Percentiles rank a stretch among this genome's conserved stretches.
phyloP scores from a whole-genome alignment of 495 filamentous ascomycete species.

The Penicillium maclennaniae region DNA sequence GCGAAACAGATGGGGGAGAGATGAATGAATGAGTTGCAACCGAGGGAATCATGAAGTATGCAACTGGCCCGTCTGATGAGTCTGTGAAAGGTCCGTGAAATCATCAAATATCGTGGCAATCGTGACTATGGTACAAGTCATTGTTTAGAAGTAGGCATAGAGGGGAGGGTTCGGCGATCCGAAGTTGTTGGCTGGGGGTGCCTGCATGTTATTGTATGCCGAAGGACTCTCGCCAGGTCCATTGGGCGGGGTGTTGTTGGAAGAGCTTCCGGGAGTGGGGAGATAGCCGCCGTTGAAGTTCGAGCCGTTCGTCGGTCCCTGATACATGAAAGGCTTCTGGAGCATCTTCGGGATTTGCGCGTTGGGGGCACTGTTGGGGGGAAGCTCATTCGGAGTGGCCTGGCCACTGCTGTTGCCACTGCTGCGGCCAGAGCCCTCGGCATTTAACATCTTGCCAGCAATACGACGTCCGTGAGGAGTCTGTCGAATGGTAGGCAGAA shows the following conservation, averaged over 20 bases:
- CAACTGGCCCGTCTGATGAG: conserved; percentile 29
- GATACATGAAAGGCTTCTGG: conserved; percentile 33
- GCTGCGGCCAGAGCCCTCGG: conserved; percentile 35
- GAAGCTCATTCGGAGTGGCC: conserved; percentile 38
- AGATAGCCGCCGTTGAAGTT: conserved; percentile 25
- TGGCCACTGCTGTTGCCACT: conserved; percentile 36
- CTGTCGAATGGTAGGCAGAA: conserved; percentile 73
- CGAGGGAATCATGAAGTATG: conserved; percentile 28
- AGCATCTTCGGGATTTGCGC: conserved; percentile 13
- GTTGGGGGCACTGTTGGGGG: conserved; percentile 29
- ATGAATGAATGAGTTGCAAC: conserved; percentile 27
- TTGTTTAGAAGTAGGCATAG: conserved; percentile 33
- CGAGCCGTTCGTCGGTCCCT: conserved; percentile 17
- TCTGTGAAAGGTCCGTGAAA: conserved; percentile 37
- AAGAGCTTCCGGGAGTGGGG: conserved; percentile 28
- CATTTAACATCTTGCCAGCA: conserved; percentile 67
- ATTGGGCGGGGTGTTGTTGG: conserved; percentile 31
- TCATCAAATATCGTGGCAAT: conserved; percentile 45
- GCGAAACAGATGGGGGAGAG: conserved; percentile 11
- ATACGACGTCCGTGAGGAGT: conserved; percentile 94
- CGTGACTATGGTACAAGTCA: conserved; percentile 33
- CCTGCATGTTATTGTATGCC: conserved; percentile 25
- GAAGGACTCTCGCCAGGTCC: conserved; percentile 27
- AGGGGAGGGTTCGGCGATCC: conserved; percentile 29
- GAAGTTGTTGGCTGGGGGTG: conserved; percentile 19